A percentile compares a stretch with the other conserved stretches of the same genome.
Evolutionary conservation across 2,329 filamentous ascomycete genomes (phyloP).

Genomic region (Alternaria atra): DNA sequence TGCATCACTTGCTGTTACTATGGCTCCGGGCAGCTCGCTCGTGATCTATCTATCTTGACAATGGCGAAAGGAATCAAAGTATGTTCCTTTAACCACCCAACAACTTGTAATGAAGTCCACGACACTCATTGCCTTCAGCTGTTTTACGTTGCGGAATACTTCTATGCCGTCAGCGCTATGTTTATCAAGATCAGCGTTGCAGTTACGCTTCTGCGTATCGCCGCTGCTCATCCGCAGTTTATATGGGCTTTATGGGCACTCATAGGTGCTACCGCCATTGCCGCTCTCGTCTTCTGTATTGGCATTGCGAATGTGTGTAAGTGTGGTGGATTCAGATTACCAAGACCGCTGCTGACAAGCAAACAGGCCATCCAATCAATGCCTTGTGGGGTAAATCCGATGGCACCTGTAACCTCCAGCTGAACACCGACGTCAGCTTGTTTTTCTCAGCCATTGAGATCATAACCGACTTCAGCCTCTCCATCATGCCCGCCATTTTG

Average conservation of each 20-base stretch:
- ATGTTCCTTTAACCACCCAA: background rate
- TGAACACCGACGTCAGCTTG: conserved; percentile 31
- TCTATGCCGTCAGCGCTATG: conserved; percentile 30
- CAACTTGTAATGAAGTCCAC: background rate
- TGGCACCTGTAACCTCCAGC: conserved; percentile 30
- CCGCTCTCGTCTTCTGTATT: conserved; percentile 27
- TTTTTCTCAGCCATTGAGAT: conserved; percentile 36
- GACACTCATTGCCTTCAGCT: conserved; percentile 10
- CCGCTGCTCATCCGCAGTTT: conserved; percentile 18
- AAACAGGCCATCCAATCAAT: conserved; percentile 27
- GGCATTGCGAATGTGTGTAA: conserved; percentile 33
- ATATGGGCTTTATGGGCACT: conserved; percentile 21
- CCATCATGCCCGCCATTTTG: conserved; percentile 28
- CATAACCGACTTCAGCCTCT: conserved; percentile 29
- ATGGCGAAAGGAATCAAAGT: conserved; percentile 27
- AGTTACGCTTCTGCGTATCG: conserved; percentile 30
- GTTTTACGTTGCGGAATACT: conserved; percentile 35
- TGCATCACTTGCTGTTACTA: conserved; percentile 31
- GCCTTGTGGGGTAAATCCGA: conserved; percentile 33
- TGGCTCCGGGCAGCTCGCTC: conserved; percentile 27
- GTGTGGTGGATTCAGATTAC: background rate
- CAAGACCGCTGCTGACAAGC: background rate
- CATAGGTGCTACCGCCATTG: conserved; percentile 23
- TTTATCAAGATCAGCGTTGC: conserved; percentile 34
- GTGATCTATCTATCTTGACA: conserved; percentile 16